These are phyloP conservation scores for Penicillium sp. DNA, from an alignment of 2,329 filamentous ascomycete species.

Conservation along the genomic window DNA sequence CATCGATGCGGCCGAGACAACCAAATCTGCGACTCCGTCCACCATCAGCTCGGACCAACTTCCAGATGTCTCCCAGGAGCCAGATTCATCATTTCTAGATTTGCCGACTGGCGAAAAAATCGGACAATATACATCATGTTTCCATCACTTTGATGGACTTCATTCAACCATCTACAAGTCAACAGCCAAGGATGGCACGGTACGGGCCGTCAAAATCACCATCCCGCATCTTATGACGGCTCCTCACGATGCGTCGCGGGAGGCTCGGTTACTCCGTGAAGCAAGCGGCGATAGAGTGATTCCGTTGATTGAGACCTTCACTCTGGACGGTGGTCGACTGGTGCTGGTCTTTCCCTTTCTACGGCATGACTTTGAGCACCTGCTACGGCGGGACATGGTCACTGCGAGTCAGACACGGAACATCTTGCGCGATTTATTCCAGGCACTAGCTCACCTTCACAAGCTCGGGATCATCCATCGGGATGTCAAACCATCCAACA, in stretches of 20 bases:
- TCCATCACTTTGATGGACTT: constrained; percentile 67
- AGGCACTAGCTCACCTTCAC: constrained; percentile 74
- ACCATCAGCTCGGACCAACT: constrained; percentile 30
- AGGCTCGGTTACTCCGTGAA: constrained; percentile 74
- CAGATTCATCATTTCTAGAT: constrained; percentile 23
- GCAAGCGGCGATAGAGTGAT: constrained; percentile 64
- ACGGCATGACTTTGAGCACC: constrained; percentile 70
- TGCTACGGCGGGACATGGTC: constrained; percentile 60
- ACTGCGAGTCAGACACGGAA: constrained; percentile 45
- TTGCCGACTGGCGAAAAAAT: constrained; percentile 44
- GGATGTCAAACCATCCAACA: constrained; percentile 90
- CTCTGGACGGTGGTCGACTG: constrained; percentile 69
- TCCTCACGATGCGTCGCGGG: constrained; percentile 81
- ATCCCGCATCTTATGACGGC: constrained; percentile 71
- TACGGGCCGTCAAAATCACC: constrained; percentile 84
- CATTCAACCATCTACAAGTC: constrained; percentile 84
- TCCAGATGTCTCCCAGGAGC: constrained; percentile 24
- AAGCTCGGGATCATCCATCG: constrained; percentile 79
- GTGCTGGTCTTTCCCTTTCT: constrained; percentile 86
- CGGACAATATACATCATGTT: constrained; percentile 61
- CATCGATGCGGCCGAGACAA: constrained; percentile 37
- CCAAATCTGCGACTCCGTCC: constrained; percentile 21
- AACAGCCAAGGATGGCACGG: constrained; percentile 43
- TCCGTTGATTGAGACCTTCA: constrained; percentile 72
- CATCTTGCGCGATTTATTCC: constrained; percentile 70